Evolutionary conservation across 2,329 filamentous ascomycete species (phyloP), one percentile per base, ranked within the genome.

Genomic region (Alternaria arborescens): DNA sequence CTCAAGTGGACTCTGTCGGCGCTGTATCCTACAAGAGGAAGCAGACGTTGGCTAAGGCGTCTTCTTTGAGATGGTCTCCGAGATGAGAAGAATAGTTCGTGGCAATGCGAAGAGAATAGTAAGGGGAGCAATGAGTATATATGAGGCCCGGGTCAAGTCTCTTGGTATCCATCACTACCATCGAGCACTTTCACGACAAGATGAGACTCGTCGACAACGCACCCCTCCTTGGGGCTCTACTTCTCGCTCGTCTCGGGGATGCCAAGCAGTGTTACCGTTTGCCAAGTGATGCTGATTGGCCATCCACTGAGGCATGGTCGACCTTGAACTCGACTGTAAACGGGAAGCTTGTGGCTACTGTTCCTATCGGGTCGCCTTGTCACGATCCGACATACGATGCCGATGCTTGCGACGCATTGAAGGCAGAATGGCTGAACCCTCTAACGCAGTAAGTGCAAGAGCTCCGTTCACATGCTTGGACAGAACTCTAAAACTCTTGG

Each of bases 201-300:
- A 61, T 61, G 59, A 61, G 48, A 43, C 30, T 60, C 46, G 16
- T 56, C 38, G 44, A 60, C 18, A 46, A 42, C 46, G 46, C 46
- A n/a, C 8, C 38, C 24, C 50, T 62, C 28, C n/a, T 55, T 47
- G 50, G 36, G 20, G 40, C 60, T 16, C 38, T 62, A 11, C 43
- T 52, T 36, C 36, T 60, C 46, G 36, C 52, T 30, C 36, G 34
- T 34, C 26, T 55, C 36, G 48, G 38, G 28, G n/a, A 30, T 24
- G 44, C 58, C 11, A 28, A 30, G 28, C n/a, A 40, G 10, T 67
- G 61, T 48, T 57, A 56, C 38, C 66, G 61, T 44, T 46, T 64
- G 52, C 79, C 78, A 18, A 69, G 72, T 6, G 78, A 80, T 58
- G 55, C 58, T 40, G 77, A 72, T 62, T 81, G 79, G 79, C 78